Evolutionary conservation across 805 yeast genomes (phyloP), one percentile per base, ranked within the genome.

Genomic region (Metschnikowia orientalis): DNA sequence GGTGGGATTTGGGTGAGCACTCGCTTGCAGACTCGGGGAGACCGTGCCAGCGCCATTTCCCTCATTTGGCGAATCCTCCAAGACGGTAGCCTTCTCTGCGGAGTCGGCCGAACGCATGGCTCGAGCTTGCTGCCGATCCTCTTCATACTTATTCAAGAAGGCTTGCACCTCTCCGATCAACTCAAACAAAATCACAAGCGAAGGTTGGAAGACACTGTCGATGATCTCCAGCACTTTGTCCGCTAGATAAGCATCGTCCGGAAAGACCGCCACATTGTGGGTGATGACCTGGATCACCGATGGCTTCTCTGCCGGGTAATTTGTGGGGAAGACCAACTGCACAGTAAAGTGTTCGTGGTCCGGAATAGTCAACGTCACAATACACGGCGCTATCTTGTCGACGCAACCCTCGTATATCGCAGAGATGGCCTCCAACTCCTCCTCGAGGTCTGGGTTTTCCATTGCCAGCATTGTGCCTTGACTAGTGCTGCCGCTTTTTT

Each of bases 341-440:
- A 86, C 59, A 3, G 57, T 55, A 28, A 81, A 66, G 21, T 70
- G 69, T 31, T 75, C 77, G 47, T 81, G 81, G 33, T 77, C 75
- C 0, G 95, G 87, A 1, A 76, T 57, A 16, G 60, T 59, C 9
- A 81, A 63, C 27, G 71, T 71, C 38, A 67, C 66, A 3, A 71
- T 51, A 11, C 58, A 59, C 0, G 66, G 60, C 0, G 59, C 67
- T 6, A 69, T 32, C 16, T 45, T 48, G 3, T 59, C 56, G 21
- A 77, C 53, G 24, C 76, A 67, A 10, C 70, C 83, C 1, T 95
- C 96, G 51, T 77, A 90, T 8, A 92, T 90, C 3, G 96, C 92
- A 35, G 85, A 82, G 8, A 90, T 77, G 8, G 95, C 90, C 23
- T 74, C 78, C 12, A 86, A 57, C 51, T 90, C 98, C 34, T 86